Conservation (phyloP, 2,329 filamentous ascomycete genomes). For the Periconia digitata region DNA sequence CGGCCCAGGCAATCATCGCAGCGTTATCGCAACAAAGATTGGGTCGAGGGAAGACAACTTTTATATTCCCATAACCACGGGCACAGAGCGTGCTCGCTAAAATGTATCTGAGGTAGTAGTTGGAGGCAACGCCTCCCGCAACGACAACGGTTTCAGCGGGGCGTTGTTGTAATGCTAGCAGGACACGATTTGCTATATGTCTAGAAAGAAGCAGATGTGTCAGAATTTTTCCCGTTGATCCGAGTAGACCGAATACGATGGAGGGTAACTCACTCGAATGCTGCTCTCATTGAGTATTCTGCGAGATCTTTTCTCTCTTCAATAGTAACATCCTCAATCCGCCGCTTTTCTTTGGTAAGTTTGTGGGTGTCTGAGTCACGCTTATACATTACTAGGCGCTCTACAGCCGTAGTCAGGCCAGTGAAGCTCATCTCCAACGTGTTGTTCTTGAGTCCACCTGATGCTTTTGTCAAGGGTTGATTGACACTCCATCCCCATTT, state of each 20-base stretch:
- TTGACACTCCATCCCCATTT: slow-evolving; percentile 68
- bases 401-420: slow-evolving; percentile 67
- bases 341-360: slow-evolving; percentile 31
- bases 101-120: slow-evolving; percentile 74
- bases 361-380: slow-evolving; percentile 32
- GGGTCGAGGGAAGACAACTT: slow-evolving; percentile 73
- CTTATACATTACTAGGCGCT: slow-evolving; percentile 55
- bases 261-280: slow-evolving; percentile 62
- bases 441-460: slow-evolving; percentile 34
- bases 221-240: no score
- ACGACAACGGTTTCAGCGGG: slow-evolving; percentile 66
- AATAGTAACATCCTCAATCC: slow-evolving; percentile 48
- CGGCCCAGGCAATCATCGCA: slow-evolving; percentile 95
- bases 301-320: slow-evolving; percentile 71
- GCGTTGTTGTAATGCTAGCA: slow-evolving; percentile 63
- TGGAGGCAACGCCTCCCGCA: slow-evolving; percentile 88
- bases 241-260: background rate
- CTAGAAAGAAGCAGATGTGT: background rate
- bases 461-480: slow-evolving; percentile 63
- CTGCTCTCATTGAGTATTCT: slow-evolving; percentile 71
- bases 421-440: slow-evolving; percentile 59
- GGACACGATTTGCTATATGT: slow-evolving; percentile 74
- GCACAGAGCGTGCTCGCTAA: slow-evolving; percentile 59
- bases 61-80: slow-evolving; percentile 64
- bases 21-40: slow-evolving; percentile 91